phyloP scores from a whole-genome alignment of 768 basidiomycete species.

The Termitomyces sp. region DNA sequence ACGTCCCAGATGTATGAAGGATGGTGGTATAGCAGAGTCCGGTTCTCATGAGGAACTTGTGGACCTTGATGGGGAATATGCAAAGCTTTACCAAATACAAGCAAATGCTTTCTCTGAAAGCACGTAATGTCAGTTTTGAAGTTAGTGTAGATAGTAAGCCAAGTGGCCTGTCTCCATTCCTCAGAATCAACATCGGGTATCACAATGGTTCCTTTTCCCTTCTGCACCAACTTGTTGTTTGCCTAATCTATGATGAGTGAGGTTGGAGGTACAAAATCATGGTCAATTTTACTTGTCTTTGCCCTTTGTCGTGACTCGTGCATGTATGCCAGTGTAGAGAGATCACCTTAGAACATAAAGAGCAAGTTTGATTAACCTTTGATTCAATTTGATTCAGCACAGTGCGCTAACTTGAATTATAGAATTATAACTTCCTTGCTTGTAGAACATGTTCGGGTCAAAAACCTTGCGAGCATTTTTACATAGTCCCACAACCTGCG shows the following conservation, averaged over 20 bases:
- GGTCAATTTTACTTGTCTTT: too few relatives aligned
- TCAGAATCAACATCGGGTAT: not conserved
- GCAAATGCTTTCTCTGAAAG: conserved; percentile 26
- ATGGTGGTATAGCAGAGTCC: conserved; percentile 27
- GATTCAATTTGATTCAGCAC: too few relatives aligned
- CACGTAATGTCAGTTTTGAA: not conserved
- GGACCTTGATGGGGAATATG: conserved; percentile 27
- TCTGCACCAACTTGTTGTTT: not conserved
- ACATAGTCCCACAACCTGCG: too few relatives aligned
- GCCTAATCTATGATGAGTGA: conserved; percentile 22
- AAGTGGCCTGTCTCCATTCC: not conserved
- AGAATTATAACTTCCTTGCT: too few relatives aligned
- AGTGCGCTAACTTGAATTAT: too few relatives aligned
- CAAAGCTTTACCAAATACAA: conserved; percentile 31
- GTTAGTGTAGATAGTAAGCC: not conserved
- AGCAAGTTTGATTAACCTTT: too few relatives aligned
- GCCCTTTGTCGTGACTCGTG: too few relatives aligned
- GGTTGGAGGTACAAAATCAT: conserved; percentile 42
- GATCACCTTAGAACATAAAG: too few relatives aligned
- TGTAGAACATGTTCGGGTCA: too few relatives aligned
- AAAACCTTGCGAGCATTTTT: too few relatives aligned
- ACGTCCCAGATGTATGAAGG: conserved; percentile 31
- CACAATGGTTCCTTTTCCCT: not conserved
- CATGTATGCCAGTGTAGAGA: too few relatives aligned
- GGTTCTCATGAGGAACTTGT: conserved; percentile 33